Evolutionary conservation across 139 green algal species (phyloP).

Genomic region (Coelastrella sp.): DNA sequence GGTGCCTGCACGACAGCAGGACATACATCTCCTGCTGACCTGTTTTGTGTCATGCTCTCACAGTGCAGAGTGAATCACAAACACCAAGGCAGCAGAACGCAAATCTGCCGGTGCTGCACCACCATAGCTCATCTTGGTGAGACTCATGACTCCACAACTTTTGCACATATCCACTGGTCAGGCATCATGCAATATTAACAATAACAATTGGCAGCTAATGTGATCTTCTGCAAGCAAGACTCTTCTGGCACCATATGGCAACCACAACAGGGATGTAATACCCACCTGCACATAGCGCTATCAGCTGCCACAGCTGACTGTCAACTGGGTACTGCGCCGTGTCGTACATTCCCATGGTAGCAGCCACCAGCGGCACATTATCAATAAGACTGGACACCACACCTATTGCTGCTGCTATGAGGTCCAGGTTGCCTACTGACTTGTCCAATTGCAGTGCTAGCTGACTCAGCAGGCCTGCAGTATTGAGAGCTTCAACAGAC

Average conservation of each 20-base stretch:
- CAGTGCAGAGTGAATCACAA: too few relatives aligned
- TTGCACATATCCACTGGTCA: not conserved
- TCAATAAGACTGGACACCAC: constrained; percentile 77
- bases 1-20: constrained; percentile 63
- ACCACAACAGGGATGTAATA: not conserved
- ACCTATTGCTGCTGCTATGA: constrained; percentile 74
- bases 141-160: not conserved
- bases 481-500: constrained; percentile 71
- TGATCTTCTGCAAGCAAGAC: too few relatives aligned
- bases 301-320: constrained; percentile 65
- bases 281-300: constrained; percentile 37
- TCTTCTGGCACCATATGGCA: not conserved
- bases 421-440: constrained; percentile 57
- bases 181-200: not conserved
- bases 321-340: constrained; percentile 52
- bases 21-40: not conserved
- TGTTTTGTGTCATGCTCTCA: too few relatives aligned
- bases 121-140: not conserved
- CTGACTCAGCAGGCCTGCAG: constrained; percentile 68
- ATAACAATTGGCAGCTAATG: not conserved
- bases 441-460: constrained; percentile 61
- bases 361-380: constrained; percentile 78
- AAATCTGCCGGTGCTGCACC: not conserved
- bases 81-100: not conserved
- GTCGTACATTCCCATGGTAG: constrained; percentile 86